Base-by-base conservation (phyloP, 2,329 filamentous ascomycete genomes). In the Truncatella angustata region DNA sequence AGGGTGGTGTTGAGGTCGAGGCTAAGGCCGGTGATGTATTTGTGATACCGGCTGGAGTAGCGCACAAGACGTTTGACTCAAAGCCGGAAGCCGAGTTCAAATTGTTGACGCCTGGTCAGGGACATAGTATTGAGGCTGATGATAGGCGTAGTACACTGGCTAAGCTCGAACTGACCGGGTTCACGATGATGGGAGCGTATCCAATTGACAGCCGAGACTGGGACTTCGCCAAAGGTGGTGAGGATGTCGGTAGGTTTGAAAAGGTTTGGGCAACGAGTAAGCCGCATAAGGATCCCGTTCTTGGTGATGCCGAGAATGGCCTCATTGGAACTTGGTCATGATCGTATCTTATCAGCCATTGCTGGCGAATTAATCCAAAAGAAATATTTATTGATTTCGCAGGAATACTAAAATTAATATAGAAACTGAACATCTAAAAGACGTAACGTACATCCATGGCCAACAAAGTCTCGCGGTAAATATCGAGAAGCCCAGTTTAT, bases 131-230 rank as follows among this genome's bases (percentile, higher is more conserved):
- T 37, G 60, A 65, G 20, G n/a, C 47, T 18, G 21, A 64, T 1
- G 66, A 72, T 52, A 59, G 60, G 37, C 59, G 64, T 45, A 59
- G 62, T 16, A 69, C 67, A 18, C 60, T 80, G 52, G 61, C 59
- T 5, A 56, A 58, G 1, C 58, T 77, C 1, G 43, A 68, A 50
- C 50, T 77, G 4, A 56, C 62, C 1, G 76, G 76, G 0, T 82
- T 80, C 56, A 77, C 73, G 48, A 82, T 82, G 79, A 75, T 84
- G 63, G 81, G 81, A 0, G 79, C 78, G 4, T 85, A 84, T 67
- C 78, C 77, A 2, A 58, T 60, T 32, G 60, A 58, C 34, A 70
- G 73, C 3, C 67, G 66, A 1, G 62, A 66, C 10, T 83, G 79
- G 80, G 78, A 82, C 60, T 81, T 78, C 60, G 66, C 65, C 4